A percentile compares a stretch with the other conserved stretches of the same genome.
These are phyloP conservation scores for Phaseolus lunatus DNA, from an alignment of 306 rosid genomes.

Conservation along the genomic window DNA sequence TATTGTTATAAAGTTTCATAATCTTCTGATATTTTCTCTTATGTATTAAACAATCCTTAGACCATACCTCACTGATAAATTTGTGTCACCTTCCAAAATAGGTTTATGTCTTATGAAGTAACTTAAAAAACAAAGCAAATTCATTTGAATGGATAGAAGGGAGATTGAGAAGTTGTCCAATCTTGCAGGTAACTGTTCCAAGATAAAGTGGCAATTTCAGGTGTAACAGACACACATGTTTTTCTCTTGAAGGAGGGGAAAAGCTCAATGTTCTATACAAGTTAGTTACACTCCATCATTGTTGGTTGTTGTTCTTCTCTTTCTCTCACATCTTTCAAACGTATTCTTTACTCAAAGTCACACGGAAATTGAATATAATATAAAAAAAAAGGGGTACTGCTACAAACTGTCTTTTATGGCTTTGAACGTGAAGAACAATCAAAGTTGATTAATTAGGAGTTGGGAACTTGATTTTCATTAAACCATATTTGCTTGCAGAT, in stretches of 20 bases:
- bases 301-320: slow-evolving; percentile 35
- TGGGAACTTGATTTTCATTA: neutral
- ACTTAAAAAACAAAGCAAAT: slow-evolving; percentile 51
- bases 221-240: slow-evolving; percentile 41
- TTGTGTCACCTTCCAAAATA: slow-evolving; percentile 42
- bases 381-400: slow-evolving; percentile 4
- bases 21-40: neutral
- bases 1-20: neutral
- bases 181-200: slow-evolving; percentile 31
- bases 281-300: slow-evolving; percentile 50
- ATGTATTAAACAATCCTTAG: neutral
- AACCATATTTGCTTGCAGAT: too few species aligned
- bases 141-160: neutral
- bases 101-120: slow-evolving; percentile 51
- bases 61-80: neutral
- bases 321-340: slow-evolving; percentile 19
- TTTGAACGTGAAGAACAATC: slow-evolving; percentile 53
- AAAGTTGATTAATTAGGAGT: slow-evolving; percentile 1
- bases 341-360: slow-evolving; percentile 59
- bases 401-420: neutral
- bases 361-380: slow-evolving; percentile 16
- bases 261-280: neutral
- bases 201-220: slow-evolving; percentile 44
- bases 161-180: slow-evolving; percentile 28
- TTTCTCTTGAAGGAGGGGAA: slow-evolving; percentile 51